Evolutionary conservation across 1,139 yeast genomes (phyloP).

Genomic region (Pichia sp.): DNA sequence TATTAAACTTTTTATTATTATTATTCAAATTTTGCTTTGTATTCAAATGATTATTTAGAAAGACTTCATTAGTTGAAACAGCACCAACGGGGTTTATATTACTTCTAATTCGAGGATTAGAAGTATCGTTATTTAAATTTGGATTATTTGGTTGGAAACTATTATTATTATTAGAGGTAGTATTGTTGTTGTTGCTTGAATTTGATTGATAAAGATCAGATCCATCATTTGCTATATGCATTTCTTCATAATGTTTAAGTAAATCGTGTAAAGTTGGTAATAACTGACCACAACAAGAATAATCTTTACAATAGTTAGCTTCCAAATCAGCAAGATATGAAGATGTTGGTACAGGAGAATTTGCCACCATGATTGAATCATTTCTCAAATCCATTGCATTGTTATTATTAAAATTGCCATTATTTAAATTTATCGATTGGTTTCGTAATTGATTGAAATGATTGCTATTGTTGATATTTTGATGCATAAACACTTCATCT

Average conservation of each 20-base stretch:
- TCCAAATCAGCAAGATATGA: slow-evolving; percentile 86
- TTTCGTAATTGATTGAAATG: slow-evolving; percentile 8
- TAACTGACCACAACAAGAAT: slow-evolving; percentile 89
- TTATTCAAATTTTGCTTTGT: slow-evolving; percentile 10
- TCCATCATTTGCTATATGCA: slow-evolving; percentile 60
- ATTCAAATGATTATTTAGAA: slow-evolving; percentile 33
- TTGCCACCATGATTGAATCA: slow-evolving; percentile 30
- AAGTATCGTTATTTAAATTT: neutral
- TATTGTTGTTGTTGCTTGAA: no score
- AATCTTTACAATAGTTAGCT: slow-evolving; percentile 94
- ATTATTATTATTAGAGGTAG: no score
- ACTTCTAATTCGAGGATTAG: slow-evolving; percentile 30
- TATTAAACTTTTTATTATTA: slow-evolving; percentile 9
- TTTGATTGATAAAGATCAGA: neutral
- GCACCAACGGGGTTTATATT: slow-evolving; percentile 42
- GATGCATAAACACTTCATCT: slow-evolving; percentile 66
- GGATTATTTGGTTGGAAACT: slow-evolving; percentile 1
- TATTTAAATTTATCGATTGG: slow-evolving; percentile 16
- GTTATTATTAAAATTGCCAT: slow-evolving; percentile 17
- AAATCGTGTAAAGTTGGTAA: slow-evolving; percentile 91
- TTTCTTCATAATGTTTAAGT: slow-evolving; percentile 91
- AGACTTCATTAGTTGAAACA: slow-evolving; percentile 74
- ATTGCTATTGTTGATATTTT: slow-evolving; percentile 15
- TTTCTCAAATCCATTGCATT: slow-evolving; percentile 22
- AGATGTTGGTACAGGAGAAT: slow-evolving; percentile 55